These are phyloP conservation scores for Naganishia sp. DNA, from an alignment of 1,284 basidiomycete genomes.

Conservation along the genomic window DNA sequence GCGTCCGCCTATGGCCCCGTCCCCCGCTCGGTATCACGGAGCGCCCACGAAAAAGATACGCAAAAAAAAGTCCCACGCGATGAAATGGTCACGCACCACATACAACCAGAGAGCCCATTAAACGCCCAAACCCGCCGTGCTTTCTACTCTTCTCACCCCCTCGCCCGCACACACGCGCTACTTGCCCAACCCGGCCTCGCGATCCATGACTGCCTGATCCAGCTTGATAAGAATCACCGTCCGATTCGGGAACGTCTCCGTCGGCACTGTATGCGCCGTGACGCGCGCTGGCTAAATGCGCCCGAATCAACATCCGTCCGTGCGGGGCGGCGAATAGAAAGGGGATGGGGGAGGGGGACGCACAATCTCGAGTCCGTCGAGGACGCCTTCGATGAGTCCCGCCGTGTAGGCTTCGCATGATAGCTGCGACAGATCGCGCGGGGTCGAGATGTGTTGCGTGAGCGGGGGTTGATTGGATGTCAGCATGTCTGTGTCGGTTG, in stretches of 20 bases:
- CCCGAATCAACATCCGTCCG: too few relatives aligned
- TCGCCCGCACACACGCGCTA: slow-evolving; percentile 28
- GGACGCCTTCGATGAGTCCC: slow-evolving; percentile 93
- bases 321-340: too few relatives aligned
- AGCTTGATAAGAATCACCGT: slow-evolving; percentile 93
- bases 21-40: too few relatives aligned
- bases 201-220: slow-evolving; percentile 81
- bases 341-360: slow-evolving; percentile 53
- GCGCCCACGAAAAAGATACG: too few relatives aligned
- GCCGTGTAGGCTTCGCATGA: slow-evolving; percentile 96
- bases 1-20: too few relatives aligned
- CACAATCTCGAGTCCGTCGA: slow-evolving; percentile 94
- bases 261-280: slow-evolving; percentile 91
- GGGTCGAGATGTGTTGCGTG: slow-evolving; percentile 88
- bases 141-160: too few relatives aligned
- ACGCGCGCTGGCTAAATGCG: slow-evolving; percentile 82
- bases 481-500: slow-evolving; percentile 77
- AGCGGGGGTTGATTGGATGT: slow-evolving; percentile 93
- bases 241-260: slow-evolving; percentile 73
- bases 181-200: slow-evolving; percentile 70
- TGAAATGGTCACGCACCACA: too few relatives aligned
- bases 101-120: too few relatives aligned
- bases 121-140: too few relatives aligned
- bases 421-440: slow-evolving; percentile 88
- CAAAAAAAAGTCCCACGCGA: too few relatives aligned